phyloP scores from a whole-genome alignment of 306 rosid genomes.

The Sindora glabra region DNA sequence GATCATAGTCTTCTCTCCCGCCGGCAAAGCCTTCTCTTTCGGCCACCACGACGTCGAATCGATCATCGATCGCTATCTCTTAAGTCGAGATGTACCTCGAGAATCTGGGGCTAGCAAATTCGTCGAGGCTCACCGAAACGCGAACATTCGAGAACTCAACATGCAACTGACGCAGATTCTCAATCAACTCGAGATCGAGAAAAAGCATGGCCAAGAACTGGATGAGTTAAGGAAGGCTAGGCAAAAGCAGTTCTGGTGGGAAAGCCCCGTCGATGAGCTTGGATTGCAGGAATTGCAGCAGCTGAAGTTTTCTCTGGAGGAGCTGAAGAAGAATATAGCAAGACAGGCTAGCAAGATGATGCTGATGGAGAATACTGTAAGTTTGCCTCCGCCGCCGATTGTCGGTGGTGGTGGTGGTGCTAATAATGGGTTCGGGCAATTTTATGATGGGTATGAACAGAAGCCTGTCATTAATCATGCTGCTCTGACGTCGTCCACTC shows the following conservation, averaged over 20 bases:
- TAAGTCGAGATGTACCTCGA: neutral
- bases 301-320: slow-evolving; percentile 10
- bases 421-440: slow-evolving; percentile 1
- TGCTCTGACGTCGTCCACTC: too few species aligned
- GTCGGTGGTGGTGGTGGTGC: too few species aligned
- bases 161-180: slow-evolving; percentile 4
- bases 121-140: neutral
- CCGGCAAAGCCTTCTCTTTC: slow-evolving; percentile 17
- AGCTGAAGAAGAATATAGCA: slow-evolving; percentile 8
- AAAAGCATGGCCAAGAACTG: slow-evolving; percentile 3
- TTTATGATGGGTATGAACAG: neutral
- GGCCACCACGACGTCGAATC: slow-evolving; percentile 28
- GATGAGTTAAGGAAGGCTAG: neutral
- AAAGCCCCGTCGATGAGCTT: slow-evolving; percentile 11
- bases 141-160: neutral
- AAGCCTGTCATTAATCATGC: too few species aligned
- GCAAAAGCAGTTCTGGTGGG: slow-evolving; percentile 18
- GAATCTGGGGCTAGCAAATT: neutral
- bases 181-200: slow-evolving; percentile 10
- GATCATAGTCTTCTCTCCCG: slow-evolving; percentile 13
- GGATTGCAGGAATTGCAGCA: slow-evolving; percentile 6
- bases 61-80: neutral
- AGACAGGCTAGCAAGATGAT: slow-evolving; percentile 10
- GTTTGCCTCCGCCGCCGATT: neutral
- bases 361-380: neutral